Evolutionary conservation across 257 asterid genomes (phyloP).

Genomic region (Solanum habrochaites): DNA sequence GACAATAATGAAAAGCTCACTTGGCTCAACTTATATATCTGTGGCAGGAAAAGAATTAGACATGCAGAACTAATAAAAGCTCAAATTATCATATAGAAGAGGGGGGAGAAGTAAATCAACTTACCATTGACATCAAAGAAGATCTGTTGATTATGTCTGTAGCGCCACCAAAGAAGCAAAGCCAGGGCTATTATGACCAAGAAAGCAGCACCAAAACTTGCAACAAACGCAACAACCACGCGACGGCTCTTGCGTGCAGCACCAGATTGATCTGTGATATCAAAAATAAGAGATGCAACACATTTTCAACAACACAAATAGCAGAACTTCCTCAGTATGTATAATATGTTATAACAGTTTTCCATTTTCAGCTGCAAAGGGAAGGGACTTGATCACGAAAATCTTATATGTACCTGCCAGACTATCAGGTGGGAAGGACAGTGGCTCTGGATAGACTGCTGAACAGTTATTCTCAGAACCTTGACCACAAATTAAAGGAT

Average conservation of each 20-base stretch:
- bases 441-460: slow-evolving; percentile 62
- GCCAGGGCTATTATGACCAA: slow-evolving; percentile 28
- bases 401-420: slow-evolving; percentile 27
- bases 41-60: neutral
- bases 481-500: slow-evolving; percentile 74
- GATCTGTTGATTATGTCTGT: slow-evolving; percentile 76
- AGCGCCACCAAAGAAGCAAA: slow-evolving; percentile 68
- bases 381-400: neutral
- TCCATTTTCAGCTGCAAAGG: neutral
- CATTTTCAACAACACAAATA: neutral
- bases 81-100: neutral
- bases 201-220: slow-evolving; percentile 58
- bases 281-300: neutral
- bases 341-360: neutral
- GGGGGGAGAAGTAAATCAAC: neutral
- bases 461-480: slow-evolving; percentile 63
- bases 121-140: slow-evolving; percentile 89
- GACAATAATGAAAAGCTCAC: neutral
- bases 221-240: slow-evolving; percentile 55
- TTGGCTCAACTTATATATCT: neutral
- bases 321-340: neutral
- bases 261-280: slow-evolving; percentile 40
- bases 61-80: neutral
- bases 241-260: slow-evolving; percentile 39
- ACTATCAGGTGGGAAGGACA: slow-evolving; percentile 64